Percentiles rank a stretch among this genome's conserved stretches.
Conservation (phyloP, 768 basidiomycete genomes). For the Phlebiopsis gigantea region DNA sequence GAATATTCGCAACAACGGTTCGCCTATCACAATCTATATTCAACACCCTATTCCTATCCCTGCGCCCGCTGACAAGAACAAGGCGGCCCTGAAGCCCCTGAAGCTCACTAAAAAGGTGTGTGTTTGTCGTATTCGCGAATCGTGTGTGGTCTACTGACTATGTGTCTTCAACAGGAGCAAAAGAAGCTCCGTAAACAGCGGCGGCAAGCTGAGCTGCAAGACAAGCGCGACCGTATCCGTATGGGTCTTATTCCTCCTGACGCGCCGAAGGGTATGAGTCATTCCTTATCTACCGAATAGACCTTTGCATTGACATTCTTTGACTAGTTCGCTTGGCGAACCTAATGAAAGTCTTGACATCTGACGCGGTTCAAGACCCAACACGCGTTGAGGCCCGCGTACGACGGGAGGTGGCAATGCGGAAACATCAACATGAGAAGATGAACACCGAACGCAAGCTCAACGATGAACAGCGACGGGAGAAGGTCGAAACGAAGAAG, state of each 20-base stretch:
- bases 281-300: not conserved
- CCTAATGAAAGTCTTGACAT: conserved; percentile 95
- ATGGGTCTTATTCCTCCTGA: conserved; percentile 97
- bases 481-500: conserved; percentile 86
- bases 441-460: conserved; percentile 91
- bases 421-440: conserved; percentile 87
- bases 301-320: conserved; percentile 4
- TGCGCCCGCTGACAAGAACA: conserved; percentile 81
- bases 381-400: conserved; percentile 97
- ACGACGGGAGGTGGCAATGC: conserved; percentile 84
- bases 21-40: conserved; percentile 84
- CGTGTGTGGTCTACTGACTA: not conserved
- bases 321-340: conserved; percentile 83
- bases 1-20: conserved; percentile 59
- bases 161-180: conserved; percentile 50
- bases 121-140: not conserved
- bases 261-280: conserved; percentile 76
- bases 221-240: conserved; percentile 89
- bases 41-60: conserved; percentile 98
- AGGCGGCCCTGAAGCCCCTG: conserved; percentile 71
- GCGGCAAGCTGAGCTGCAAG: conserved; percentile 83
- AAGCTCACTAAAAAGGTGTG: conserved; percentile 88
- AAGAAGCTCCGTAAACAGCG: conserved; percentile 96
- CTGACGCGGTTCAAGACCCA: conserved; percentile 95
- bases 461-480: conserved; percentile 82